phyloP scores from a whole-genome alignment of 2,329 filamentous ascomycete species.

The Endothia cerciana region DNA sequence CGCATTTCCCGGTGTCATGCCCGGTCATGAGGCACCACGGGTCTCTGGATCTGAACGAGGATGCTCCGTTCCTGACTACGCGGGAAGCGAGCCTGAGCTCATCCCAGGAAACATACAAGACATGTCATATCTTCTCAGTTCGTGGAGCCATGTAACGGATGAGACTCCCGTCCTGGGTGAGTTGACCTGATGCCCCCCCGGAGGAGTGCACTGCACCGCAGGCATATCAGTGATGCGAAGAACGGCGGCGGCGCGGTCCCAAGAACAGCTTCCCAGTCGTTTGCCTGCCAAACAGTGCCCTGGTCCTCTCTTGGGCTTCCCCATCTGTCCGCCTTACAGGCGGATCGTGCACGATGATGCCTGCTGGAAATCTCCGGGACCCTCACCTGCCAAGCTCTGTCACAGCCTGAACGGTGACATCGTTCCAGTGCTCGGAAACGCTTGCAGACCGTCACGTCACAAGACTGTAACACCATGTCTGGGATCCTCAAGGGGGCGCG shows the following conservation, averaged over 20 bases:
- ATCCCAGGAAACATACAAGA: background rate
- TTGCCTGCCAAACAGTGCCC: background rate
- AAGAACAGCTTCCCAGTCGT: background rate
- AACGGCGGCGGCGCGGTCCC: background rate
- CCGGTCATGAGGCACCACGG: background rate
- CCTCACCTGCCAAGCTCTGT: background rate
- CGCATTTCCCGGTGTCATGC: background rate
- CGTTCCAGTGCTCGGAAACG: background rate
- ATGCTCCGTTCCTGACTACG: background rate
- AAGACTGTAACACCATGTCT: background rate
- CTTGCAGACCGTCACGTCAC: background rate
- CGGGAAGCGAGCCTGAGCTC: background rate
- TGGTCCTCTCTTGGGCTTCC: background rate
- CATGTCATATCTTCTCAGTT: background rate
- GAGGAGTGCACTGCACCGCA: background rate
- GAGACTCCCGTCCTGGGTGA: background rate
- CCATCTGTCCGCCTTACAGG: background rate
- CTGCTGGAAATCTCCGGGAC: background rate
- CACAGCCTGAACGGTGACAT: background rate
- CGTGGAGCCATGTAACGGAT: background rate
- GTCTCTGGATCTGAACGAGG: background rate
- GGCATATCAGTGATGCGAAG: background rate
- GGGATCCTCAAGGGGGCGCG: background rate
- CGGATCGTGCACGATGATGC: background rate
- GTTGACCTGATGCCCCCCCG: background rate